Evolutionary conservation across 805 yeast species (phyloP).

Genomic region (Grigorovia transvaalensis): DNA sequence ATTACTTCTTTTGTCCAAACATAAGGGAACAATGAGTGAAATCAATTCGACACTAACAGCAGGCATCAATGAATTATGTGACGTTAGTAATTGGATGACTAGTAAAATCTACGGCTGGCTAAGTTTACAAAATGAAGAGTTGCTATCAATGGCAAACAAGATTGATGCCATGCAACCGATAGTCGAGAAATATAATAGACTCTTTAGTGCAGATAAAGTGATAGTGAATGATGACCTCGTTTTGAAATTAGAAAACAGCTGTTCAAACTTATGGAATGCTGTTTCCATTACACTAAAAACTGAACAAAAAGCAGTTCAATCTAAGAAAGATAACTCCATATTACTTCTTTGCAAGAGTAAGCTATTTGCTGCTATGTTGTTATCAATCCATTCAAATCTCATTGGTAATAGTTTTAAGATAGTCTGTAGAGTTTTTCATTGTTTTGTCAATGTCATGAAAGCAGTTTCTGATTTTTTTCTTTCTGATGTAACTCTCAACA

Average conservation of each 20-base stretch:
- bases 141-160: conserved; percentile 7
- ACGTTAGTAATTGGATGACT: conserved; percentile 17
- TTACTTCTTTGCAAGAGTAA: conserved; percentile 15
- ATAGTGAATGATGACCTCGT: conserved; percentile 11
- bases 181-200: conserved; percentile 25
- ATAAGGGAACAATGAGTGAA: conserved; percentile 2
- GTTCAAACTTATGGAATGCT: conserved; percentile 32
- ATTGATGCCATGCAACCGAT: conserved; percentile 22
- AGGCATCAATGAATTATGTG: conserved; percentile 15
- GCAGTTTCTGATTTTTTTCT: conserved; percentile 19
- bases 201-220: conserved; percentile 18
- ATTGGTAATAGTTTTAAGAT: neutral
- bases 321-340: conserved; percentile 1
- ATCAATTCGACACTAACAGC: conserved; percentile 11
- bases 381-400: conserved; percentile 10
- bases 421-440: conserved; percentile 20
- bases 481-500: neutral
- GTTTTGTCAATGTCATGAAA: conserved; percentile 25
- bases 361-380: conserved; percentile 25
- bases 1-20: neutral
- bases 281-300: conserved; percentile 22
- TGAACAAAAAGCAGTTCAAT: conserved; percentile 5
- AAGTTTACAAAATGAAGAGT: neutral
- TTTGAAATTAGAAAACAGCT: conserved; percentile 21
- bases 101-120: conserved; percentile 6